phyloP scores from a whole-genome alignment of 331 rosid species.

The Rosa hybrid region DNA sequence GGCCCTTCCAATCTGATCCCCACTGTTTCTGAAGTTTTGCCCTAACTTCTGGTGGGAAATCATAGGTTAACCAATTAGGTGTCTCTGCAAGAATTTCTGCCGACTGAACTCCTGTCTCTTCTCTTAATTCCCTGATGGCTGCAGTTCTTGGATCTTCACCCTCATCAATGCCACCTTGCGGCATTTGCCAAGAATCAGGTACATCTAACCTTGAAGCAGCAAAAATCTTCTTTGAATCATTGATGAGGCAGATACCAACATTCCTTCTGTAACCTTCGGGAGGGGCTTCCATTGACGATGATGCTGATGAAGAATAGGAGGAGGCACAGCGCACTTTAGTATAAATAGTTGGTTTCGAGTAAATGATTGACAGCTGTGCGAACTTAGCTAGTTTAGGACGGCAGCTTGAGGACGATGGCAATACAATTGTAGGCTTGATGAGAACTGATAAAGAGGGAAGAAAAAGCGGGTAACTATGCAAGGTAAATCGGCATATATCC shows the following conservation, averaged over 20 bases:
- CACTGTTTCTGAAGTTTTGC: constrained; percentile 63
- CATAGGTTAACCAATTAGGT: constrained; percentile 88
- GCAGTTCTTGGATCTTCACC: constrained; percentile 85
- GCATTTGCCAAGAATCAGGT: constrained; percentile 93
- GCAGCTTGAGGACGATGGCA: constrained; percentile 22
- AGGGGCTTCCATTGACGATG: constrained; percentile 72
- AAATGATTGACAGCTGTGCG: constrained; percentile 20
- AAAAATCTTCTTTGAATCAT: constrained; percentile 66
- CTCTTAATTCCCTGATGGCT: constrained; percentile 74
- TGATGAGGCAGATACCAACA: constrained; percentile 78
- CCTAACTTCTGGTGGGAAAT: constrained; percentile 81
- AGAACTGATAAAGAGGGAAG: constrained; percentile 15
- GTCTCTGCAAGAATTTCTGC: constrained; percentile 79
- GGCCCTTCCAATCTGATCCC: constrained; percentile 95
- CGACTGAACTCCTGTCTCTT: constrained; percentile 86
- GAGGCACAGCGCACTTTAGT: constrained; percentile 14
- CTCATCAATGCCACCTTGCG: constrained; percentile 92
- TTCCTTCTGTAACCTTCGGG: constrained; percentile 83
- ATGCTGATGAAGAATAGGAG: constrained; percentile 25
- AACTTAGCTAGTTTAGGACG: constrained; percentile 26
- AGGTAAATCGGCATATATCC: constrained; percentile 60
- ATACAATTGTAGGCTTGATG: constrained; percentile 13
- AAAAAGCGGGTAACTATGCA: constrained; percentile 21
- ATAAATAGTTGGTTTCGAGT: background rate
- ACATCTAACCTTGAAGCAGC: constrained; percentile 81